Evolutionary conservation across 768 basidiomycete species (phyloP).

Genomic region (Steccherinum ochraceum): DNA sequence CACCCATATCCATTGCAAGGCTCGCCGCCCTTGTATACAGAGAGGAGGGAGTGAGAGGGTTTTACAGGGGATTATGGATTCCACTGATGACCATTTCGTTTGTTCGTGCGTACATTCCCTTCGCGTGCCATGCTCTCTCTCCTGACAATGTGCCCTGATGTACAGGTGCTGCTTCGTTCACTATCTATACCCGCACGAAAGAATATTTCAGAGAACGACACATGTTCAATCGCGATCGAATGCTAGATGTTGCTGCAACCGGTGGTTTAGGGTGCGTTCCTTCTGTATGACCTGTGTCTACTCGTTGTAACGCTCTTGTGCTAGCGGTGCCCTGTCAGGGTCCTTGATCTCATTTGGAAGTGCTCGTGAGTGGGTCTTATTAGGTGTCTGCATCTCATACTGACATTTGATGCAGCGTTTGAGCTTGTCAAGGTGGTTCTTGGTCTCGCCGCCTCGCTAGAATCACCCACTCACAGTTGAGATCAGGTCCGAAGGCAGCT

Average conservation of each 20-base stretch:
- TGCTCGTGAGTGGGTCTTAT: constrained; percentile 58
- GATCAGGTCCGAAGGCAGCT: constrained; percentile 80
- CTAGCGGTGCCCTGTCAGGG: constrained; percentile 78
- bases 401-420: constrained; percentile 48
- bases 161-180: constrained; percentile 83
- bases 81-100: constrained; percentile 94
- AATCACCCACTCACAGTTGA: not conserved
- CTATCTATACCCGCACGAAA: constrained; percentile 83
- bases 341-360: constrained; percentile 85
- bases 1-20: constrained; percentile 63
- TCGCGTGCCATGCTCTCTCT: constrained; percentile 1
- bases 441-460: constrained; percentile 7
- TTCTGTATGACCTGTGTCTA: not conserved
- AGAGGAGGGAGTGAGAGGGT: constrained; percentile 84
- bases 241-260: constrained; percentile 66
- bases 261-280: constrained; percentile 53
- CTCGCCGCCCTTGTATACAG: constrained; percentile 69
- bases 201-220: constrained; percentile 57
- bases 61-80: constrained; percentile 87
- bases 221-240: constrained; percentile 49
- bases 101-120: constrained; percentile 70
- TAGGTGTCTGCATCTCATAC: constrained; percentile 13
- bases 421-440: constrained; percentile 84
- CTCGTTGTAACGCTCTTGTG: not conserved
- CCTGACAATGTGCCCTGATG: constrained; percentile 7